Evolutionary conservation across 345 rosid genomes (phyloP).

Genomic region (Eucalyptus regnans): DNA sequence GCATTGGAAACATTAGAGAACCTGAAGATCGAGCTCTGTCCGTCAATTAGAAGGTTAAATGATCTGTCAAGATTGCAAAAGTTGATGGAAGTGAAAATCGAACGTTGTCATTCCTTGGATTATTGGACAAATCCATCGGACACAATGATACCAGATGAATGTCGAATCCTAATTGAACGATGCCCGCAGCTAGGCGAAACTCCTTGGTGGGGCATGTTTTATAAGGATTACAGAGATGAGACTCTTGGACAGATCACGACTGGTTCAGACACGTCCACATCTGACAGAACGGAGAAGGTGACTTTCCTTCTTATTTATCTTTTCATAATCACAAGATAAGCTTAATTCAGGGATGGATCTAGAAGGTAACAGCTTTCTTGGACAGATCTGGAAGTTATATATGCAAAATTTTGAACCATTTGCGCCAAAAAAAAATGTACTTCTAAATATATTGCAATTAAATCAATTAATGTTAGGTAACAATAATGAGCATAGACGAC

Average conservation of each 20-base stretch:
- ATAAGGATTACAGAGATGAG: background rate
- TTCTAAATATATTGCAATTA: too few species aligned
- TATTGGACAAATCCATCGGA: background rate
- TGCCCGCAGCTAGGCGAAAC: background rate
- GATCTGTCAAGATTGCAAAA: background rate
- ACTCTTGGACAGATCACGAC: background rate
- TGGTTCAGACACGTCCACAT: background rate
- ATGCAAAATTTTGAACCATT: too few species aligned
- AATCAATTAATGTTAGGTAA: too few species aligned
- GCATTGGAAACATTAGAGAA: background rate
- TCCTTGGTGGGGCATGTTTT: background rate
- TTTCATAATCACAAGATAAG: background rate
- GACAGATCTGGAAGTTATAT: too few species aligned
- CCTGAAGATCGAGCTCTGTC: background rate
- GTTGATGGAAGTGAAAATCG: background rate
- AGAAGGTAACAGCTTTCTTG: background rate
- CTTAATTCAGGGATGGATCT: background rate
- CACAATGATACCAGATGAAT: background rate
- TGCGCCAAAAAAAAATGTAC: too few species aligned
- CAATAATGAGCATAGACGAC: background rate
- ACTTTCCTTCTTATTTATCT: background rate
- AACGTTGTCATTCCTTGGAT: background rate
- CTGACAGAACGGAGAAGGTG: background rate
- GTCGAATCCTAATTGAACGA: background rate
- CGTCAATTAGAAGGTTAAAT: background rate